A percentile compares a stretch with the other conserved stretches of the same genome.
These are phyloP conservation scores for Pilatotrama ljubarskyi DNA, from an alignment of 768 basidiomycete genomes.

Conservation along the genomic window DNA sequence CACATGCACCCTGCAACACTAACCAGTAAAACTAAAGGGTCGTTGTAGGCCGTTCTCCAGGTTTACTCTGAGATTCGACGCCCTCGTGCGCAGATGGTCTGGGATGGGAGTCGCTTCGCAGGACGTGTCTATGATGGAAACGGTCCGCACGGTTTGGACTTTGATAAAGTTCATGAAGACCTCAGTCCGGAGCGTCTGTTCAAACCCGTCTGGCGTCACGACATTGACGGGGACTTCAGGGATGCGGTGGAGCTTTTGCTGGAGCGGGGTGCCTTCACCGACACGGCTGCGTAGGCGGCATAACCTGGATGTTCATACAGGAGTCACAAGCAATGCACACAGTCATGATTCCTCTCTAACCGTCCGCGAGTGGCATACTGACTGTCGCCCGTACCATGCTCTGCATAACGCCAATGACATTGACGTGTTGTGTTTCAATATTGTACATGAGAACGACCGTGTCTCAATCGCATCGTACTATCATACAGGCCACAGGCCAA, in stretches of 20 bases:
- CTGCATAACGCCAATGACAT: no score
- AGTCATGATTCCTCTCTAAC: no score
- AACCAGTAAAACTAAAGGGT: no score
- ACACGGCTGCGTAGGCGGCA: no score
- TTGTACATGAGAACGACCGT: no score
- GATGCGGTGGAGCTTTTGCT: background rate
- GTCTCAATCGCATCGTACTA: no score
- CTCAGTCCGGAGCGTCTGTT: conserved; percentile 38
- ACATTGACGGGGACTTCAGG: conserved; percentile 38
- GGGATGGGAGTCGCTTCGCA: conserved; percentile 40
- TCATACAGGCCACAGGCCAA: background rate
- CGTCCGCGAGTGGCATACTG: no score
- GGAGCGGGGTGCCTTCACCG: background rate
- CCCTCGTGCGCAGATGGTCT: conserved; percentile 52
- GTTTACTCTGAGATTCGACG: conserved; percentile 47
- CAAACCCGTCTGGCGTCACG: conserved; percentile 52
- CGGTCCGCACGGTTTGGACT: conserved; percentile 33
- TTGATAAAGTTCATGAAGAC: conserved; percentile 35
- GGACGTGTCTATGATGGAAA: conserved; percentile 48
- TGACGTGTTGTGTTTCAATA: no score
- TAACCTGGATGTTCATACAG: no score
- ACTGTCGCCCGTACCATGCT: no score
- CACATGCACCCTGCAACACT: background rate
- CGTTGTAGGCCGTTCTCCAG: conserved; percentile 43
- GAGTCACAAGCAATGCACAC: no score